Percentiles rank a stretch among this genome's conserved stretches.
Conservation (phyloP, 2,329 filamentous ascomycete genomes). For the Colletotrichum cereale region DNA sequence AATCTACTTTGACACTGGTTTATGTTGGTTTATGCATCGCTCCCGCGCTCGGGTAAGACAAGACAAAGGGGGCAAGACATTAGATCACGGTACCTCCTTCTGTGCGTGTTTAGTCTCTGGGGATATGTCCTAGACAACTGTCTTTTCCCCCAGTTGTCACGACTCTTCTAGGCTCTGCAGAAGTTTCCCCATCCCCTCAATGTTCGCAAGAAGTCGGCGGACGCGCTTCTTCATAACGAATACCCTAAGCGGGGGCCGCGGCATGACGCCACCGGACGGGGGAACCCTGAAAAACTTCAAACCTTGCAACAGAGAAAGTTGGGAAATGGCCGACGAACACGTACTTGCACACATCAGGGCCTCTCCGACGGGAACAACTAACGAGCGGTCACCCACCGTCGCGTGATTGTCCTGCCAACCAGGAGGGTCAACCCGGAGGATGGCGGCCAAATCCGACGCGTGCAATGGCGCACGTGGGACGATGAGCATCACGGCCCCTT, state of each 20-base stretch:
- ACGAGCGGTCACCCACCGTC: background rate
- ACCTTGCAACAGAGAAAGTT: background rate
- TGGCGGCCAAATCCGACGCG: background rate
- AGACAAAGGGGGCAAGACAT: constrained; percentile 4
- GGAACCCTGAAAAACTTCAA: background rate
- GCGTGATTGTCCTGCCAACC: background rate
- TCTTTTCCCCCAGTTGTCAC: background rate
- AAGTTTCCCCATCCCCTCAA: background rate
- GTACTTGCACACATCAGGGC: background rate
- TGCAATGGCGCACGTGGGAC: background rate
- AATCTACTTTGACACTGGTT: no score
- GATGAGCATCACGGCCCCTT: background rate
- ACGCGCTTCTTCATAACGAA: background rate
- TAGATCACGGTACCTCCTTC: background rate
- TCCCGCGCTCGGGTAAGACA: background rate
- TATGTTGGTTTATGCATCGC: background rate
- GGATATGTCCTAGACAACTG: background rate
- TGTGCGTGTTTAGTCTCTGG: background rate
- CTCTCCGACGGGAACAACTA: background rate
- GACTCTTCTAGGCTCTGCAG: background rate
- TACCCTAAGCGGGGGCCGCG: background rate
- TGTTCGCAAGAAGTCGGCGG: no score
- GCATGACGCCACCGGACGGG: constrained; percentile 8
- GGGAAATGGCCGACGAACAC: background rate
- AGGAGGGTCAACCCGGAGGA: background rate